Base-by-base conservation (phyloP, 805 yeast species). In the Saccharomyces kudriavzevii region DNA sequence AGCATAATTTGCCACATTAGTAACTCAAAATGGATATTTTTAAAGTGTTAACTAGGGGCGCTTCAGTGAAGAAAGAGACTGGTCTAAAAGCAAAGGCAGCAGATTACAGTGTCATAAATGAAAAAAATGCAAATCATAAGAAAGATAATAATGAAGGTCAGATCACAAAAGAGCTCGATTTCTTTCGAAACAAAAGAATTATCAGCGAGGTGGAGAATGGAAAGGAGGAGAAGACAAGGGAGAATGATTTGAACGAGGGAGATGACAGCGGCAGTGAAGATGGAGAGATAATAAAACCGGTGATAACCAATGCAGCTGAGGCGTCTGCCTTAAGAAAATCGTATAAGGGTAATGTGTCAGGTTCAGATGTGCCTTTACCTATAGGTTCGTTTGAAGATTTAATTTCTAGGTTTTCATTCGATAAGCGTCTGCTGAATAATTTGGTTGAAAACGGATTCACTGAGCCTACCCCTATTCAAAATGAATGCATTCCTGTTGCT, bases 381-480 rank as follows among this genome's bases (percentile, higher is more conserved):
- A 84, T 92, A 54, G 94, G 90, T 1, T 84, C 96, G 1, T 94
- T 94, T 67, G 85, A 85, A 58, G 97, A 92, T 66, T 74, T 94
- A 53, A 77, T 80, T 2, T 69, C 80, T 1, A 76, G 96, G 52
- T 90, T 84, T 70, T 74, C 81, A 46, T 71, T 94, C 31, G 83
- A 85, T 63, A 75, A 74, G 55, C 69, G 72, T 22, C 58, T 74
- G 43, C 70, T 85, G 35, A 70, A 76, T 27, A 91, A 90, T 63
- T 71, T 92, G 56, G 74, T 84, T 22, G 79, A 80, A 10, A 79
- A 84, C 48, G 86, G 83, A 51, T 91, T 91, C 64, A 79, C 83
- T 0, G 87, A 83, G 57, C 98, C 99, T 5, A 92, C 99, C 0
- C 84, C 97, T 2, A 88, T 94, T 61, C 99, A 94, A 71, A 80